Percentiles rank a stretch among this genome's conserved stretches.
Conservation (phyloP, 768 basidiomycete genomes). For the Clathrus columnatus region DNA sequence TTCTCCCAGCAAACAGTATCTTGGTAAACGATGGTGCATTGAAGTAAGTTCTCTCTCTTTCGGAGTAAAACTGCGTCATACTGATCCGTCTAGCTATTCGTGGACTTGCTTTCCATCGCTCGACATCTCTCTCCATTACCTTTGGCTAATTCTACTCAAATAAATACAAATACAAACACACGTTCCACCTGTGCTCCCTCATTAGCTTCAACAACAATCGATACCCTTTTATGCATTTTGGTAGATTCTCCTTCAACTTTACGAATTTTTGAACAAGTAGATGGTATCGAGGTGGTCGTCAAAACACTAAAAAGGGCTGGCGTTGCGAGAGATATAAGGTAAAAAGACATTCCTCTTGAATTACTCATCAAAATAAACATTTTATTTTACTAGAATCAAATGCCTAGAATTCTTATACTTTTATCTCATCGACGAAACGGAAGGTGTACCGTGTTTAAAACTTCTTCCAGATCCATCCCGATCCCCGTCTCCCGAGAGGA, state of each 20-base stretch:
- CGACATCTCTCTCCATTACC: conserved; percentile 43
- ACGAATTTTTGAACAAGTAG: conserved; percentile 67
- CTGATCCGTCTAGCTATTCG: conserved; percentile 42
- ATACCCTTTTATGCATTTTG: conserved; percentile 80
- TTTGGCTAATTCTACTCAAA: conserved; percentile 15
- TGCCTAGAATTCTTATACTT: conserved; percentile 93
- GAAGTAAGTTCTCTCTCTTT: conserved; percentile 39
- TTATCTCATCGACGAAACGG: conserved; percentile 80
- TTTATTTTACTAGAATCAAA: conserved; percentile 67
- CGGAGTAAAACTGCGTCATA: background rate
- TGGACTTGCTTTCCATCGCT: conserved; percentile 62
- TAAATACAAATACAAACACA: conserved; percentile 10
- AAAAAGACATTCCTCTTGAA: conserved; percentile 16
- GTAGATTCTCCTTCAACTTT: conserved; percentile 75
- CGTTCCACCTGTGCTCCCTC: conserved; percentile 23
- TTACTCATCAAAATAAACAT: background rate
- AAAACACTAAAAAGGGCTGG: conserved; percentile 79
- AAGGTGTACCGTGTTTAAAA: conserved; percentile 12
- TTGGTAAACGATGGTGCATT: conserved; percentile 58
- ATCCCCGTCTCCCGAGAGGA: conserved; percentile 16
- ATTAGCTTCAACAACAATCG: conserved; percentile 69
- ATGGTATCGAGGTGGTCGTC: conserved; percentile 77
- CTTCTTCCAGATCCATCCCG: conserved; percentile 17
- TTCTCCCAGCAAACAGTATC: conserved; percentile 51
- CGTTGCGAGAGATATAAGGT: conserved; percentile 86